Evolutionary conservation across 176 grass and related monocot genomes (phyloP).

Genomic region (Pharus latifolius): DNA sequence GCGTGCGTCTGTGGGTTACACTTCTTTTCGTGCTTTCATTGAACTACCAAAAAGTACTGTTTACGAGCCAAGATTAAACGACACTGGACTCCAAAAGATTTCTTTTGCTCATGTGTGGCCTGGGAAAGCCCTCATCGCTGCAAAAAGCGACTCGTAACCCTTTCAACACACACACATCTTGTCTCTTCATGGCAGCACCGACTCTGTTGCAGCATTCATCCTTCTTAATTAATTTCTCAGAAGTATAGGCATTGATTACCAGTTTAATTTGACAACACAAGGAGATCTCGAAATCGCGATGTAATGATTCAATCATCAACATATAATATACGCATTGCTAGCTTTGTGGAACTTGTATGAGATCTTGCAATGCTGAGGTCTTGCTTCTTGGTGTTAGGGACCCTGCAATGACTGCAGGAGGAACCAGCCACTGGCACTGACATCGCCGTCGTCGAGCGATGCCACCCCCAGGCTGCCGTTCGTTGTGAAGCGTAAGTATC

Average conservation of each 20-base stretch:
- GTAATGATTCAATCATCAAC: background rate
- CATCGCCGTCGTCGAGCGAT: constrained; percentile 40
- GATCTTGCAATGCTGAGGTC: constrained; percentile 7
- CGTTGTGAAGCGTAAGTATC: constrained; percentile 86
- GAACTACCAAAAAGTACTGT: constrained; percentile 36
- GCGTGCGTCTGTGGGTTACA: too few relatives aligned
- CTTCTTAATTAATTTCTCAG: constrained; percentile 4
- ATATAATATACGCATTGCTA: background rate
- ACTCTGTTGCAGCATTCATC: constrained; percentile 31
- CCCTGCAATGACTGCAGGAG: constrained; percentile 73
- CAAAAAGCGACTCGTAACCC: too few relatives aligned
- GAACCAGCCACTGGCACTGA: constrained; percentile 41
- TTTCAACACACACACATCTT: too few relatives aligned
- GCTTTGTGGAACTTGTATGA: too few relatives aligned
- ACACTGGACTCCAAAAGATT: constrained; percentile 46
- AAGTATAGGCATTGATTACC: constrained; percentile 3
- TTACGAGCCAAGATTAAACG: constrained; percentile 52
- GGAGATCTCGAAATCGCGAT: constrained; percentile 9
- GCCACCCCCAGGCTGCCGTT: constrained; percentile 43
- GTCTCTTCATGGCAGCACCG: background rate
- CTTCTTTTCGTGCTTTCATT: background rate
- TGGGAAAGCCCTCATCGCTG: constrained; percentile 17
- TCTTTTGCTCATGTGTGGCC: constrained; percentile 24
- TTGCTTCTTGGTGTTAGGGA: constrained; percentile 42
- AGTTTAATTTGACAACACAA: background rate